Conservation (phyloP, 306 rosid species). For the Hippophae tibetana region DNA sequence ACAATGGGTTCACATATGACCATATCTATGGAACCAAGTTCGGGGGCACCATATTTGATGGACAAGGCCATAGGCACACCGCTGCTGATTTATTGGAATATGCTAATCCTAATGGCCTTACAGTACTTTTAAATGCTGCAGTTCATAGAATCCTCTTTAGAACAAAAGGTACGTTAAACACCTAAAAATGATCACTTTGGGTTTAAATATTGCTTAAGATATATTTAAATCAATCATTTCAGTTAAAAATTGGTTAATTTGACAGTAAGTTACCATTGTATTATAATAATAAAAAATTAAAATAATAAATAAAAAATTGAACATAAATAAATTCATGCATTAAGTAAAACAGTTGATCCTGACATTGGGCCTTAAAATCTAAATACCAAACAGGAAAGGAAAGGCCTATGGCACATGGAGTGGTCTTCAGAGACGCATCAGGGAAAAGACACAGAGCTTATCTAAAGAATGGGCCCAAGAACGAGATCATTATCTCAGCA, state of each 20-base stretch:
- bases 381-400: slow-evolving; percentile 17
- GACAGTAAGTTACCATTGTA: no score
- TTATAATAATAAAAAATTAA: no score
- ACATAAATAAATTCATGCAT: no score
- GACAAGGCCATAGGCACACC: slow-evolving; percentile 42
- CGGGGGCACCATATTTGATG: slow-evolving; percentile 74
- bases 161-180: slow-evolving; percentile 21
- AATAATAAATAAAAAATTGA: no score
- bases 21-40: slow-evolving; percentile 65
- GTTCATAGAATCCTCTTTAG: slow-evolving; percentile 45
- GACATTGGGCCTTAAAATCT: neutral
- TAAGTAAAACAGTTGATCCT: no score
- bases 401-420: slow-evolving; percentile 54
- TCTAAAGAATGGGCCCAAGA: slow-evolving; percentile 17
- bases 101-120: slow-evolving; percentile 47
- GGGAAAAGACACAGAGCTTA: slow-evolving; percentile 37
- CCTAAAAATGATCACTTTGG: neutral
- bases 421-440: slow-evolving; percentile 36
- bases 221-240: no score
- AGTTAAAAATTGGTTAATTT: no score
- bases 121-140: slow-evolving; percentile 44
- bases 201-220: neutral
- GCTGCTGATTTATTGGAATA: slow-evolving; percentile 59
- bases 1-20: slow-evolving; percentile 74
- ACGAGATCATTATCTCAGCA: slow-evolving; percentile 47